These are phyloP conservation scores for Colletotrichum tanaceti DNA, from an alignment of 2,329 filamentous ascomycete genomes.

Conservation along the genomic window DNA sequence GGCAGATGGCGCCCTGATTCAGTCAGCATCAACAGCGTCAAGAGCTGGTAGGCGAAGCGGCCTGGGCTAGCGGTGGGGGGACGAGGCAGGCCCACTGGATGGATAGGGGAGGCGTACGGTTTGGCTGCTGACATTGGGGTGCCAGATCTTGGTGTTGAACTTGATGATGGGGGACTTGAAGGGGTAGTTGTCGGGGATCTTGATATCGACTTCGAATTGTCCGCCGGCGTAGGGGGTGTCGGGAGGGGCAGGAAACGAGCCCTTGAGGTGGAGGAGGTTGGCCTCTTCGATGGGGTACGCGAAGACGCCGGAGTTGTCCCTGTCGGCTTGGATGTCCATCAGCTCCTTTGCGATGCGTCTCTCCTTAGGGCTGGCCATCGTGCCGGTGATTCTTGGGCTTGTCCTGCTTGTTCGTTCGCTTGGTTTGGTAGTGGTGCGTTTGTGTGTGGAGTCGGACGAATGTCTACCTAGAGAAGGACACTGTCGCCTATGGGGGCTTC, in stretches of 20 bases:
- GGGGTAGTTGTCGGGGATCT: slow-evolving; percentile 88
- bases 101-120: slow-evolving; percentile 70
- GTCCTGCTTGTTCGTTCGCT: neutral
- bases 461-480: no score
- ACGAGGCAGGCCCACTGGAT: no score
- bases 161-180: slow-evolving; percentile 93
- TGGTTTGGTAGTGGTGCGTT: neutral
- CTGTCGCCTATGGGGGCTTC: neutral
- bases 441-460: neutral
- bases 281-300: slow-evolving; percentile 73
- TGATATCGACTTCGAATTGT: slow-evolving; percentile 83
- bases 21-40: neutral
- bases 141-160: slow-evolving; percentile 95
- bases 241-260: slow-evolving; percentile 85
- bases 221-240: slow-evolving; percentile 95
- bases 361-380: slow-evolving; percentile 64
- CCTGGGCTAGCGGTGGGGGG: no score
- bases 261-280: slow-evolving; percentile 84
- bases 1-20: slow-evolving; percentile 88
- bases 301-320: slow-evolving; percentile 77
- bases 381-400: slow-evolving; percentile 8
- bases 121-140: slow-evolving; percentile 95
- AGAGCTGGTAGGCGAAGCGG: no score
- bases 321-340: slow-evolving; percentile 78
- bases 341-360: slow-evolving; percentile 81